Percentiles rank a stretch among this genome's conserved stretches.
These are phyloP conservation scores for Aphanoascus verrucosus DNA, from an alignment of 2,329 filamentous ascomycete species.

Conservation along the genomic window DNA sequence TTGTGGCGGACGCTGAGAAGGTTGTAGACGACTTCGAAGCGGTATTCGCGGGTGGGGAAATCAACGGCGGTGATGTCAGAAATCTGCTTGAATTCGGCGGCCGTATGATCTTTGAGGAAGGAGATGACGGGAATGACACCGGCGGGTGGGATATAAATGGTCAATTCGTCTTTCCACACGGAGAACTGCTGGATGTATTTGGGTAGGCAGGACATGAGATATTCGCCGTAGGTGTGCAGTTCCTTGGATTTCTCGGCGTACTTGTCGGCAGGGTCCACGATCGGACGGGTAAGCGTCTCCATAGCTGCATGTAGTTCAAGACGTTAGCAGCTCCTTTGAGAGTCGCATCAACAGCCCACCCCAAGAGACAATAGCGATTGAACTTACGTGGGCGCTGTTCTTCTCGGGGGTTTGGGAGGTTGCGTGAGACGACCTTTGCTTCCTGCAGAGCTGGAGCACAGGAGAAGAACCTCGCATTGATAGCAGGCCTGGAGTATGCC, in stretches of 20 bases:
- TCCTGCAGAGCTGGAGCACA: slow-evolving; percentile 28
- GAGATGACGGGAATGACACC: slow-evolving; percentile 84
- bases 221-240: slow-evolving; percentile 89
- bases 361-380: neutral
- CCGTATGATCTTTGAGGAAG: slow-evolving; percentile 96
- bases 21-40: slow-evolving; percentile 98
- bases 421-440: slow-evolving; percentile 44
- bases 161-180: slow-evolving; percentile 98
- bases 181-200: slow-evolving; percentile 99
- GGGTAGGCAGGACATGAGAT: slow-evolving; percentile 90
- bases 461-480: slow-evolving; percentile 28
- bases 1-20: slow-evolving; percentile 92
- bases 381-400: slow-evolving; percentile 43
- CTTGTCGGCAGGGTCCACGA: slow-evolving; percentile 89
- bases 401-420: slow-evolving; percentile 56
- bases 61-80: slow-evolving; percentile 90
- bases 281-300: slow-evolving; percentile 60
- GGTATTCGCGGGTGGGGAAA: slow-evolving; percentile 87
- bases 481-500: slow-evolving; percentile 27
- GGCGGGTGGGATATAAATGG: slow-evolving; percentile 78
- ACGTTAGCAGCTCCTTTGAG: neutral
- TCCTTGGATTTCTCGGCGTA: slow-evolving; percentile 76
- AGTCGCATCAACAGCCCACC: neutral
- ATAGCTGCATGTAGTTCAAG: slow-evolving; percentile 26
- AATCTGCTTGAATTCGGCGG: slow-evolving; percentile 90